These are phyloP conservation scores for Neopestalotiopsis rosae DNA, from an alignment of 2,329 filamentous ascomycete species.

Conservation along the genomic window DNA sequence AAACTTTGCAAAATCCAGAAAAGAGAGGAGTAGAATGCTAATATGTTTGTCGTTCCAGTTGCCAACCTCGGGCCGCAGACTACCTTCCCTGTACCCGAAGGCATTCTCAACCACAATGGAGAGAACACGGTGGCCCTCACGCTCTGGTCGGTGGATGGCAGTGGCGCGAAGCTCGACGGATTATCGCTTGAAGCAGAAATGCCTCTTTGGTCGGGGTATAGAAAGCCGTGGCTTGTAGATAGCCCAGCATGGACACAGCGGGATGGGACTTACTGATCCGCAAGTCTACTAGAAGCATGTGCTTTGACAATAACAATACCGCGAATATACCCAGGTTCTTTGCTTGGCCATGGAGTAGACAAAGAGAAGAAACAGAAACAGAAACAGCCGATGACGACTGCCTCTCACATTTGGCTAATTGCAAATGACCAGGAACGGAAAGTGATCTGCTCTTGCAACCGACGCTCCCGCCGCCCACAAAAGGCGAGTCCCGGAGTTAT, in stretches of 20 bases:
- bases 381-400: constrained; percentile 2
- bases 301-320: no score
- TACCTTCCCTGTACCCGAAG: constrained; percentile 74
- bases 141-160: constrained; percentile 68
- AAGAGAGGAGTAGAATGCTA: neutral
- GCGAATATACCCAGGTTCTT: no score
- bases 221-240: constrained; percentile 24
- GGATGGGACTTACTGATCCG: constrained; percentile 22
- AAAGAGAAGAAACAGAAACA: neutral
- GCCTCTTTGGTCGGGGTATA: constrained; percentile 37
- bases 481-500: neutral
- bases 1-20: no score
- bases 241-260: constrained; percentile 23
- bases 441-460: neutral
- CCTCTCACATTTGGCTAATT: neutral
- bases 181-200: constrained; percentile 44
- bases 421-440: neutral
- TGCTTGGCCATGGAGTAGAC: neutral
- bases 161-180: constrained; percentile 60
- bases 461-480: no score
- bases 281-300: neutral
- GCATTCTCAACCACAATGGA: constrained; percentile 73
- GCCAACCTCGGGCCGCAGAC: constrained; percentile 77
- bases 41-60: constrained; percentile 36
- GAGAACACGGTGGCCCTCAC: constrained; percentile 72